Evolutionary conservation across 1,139 yeast species (phyloP).

Genomic region (Zygoascus sp.): DNA sequence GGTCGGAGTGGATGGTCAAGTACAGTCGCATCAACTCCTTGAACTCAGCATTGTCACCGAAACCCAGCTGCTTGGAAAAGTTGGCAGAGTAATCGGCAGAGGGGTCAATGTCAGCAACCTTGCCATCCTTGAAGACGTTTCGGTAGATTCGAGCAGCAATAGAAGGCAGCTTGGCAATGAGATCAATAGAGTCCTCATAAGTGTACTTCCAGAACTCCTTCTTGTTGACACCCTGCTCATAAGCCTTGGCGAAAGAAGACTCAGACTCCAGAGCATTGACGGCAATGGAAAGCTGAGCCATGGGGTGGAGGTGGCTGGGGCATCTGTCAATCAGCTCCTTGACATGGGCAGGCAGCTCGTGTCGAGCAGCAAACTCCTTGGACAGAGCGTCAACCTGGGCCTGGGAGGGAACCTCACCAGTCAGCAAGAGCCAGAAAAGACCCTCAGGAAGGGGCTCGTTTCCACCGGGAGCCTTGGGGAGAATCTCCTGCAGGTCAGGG

Average conservation of each 20-base stretch:
- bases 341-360: constrained; percentile 54
- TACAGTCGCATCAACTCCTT: constrained; percentile 91
- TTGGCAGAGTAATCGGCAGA: constrained; percentile 90
- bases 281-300: constrained; percentile 69
- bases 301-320: constrained; percentile 58
- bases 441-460: constrained; percentile 58
- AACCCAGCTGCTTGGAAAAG: constrained; percentile 83
- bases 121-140: constrained; percentile 73
- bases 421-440: constrained; percentile 57
- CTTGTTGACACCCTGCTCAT: constrained; percentile 63
- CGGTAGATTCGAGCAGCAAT: constrained; percentile 65
- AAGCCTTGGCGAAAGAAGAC: constrained; percentile 58
- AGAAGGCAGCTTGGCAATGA: constrained; percentile 62
- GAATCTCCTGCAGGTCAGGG: constrained; percentile 87
- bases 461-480: constrained; percentile 92
- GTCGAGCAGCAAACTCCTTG: constrained; percentile 54
- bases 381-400: constrained; percentile 50
- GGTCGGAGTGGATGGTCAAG: constrained; percentile 95
- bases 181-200: constrained; percentile 59
- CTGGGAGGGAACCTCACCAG: constrained; percentile 59
- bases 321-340: constrained; percentile 48
- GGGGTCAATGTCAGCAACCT: constrained; percentile 65
- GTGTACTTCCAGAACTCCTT: constrained; percentile 66
- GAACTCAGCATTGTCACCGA: constrained; percentile 72
- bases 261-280: constrained; percentile 60